A percentile compares a stretch with the other conserved stretches of the same genome.
Conservation (phyloP, 2,329 filamentous ascomycete genomes). For the Dactylellina leptospora region DNA sequence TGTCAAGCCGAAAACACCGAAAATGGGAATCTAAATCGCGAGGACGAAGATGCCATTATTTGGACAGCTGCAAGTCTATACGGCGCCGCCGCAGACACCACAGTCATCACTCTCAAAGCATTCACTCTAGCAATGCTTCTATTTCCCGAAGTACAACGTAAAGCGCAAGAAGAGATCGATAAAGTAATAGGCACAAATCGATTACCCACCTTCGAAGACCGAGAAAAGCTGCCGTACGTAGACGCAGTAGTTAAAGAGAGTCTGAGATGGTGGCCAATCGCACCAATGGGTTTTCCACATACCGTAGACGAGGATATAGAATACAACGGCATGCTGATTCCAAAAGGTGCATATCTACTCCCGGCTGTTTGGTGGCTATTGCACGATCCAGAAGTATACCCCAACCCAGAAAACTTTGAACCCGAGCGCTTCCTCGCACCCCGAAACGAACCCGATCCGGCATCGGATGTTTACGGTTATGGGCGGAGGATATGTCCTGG, state of each 20-base stretch:
- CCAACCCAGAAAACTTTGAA: slow-evolving; percentile 55
- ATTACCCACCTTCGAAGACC: slow-evolving; percentile 65
- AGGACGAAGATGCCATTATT: slow-evolving; percentile 45
- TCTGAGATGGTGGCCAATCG: slow-evolving; percentile 67
- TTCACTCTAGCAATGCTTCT: slow-evolving; percentile 66
- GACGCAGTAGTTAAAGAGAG: slow-evolving; percentile 68
- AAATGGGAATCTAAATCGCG: not conserved
- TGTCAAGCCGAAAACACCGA: not conserved
- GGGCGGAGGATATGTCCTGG: slow-evolving; percentile 67
- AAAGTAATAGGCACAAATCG: slow-evolving; percentile 64
- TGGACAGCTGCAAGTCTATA: slow-evolving; percentile 59
- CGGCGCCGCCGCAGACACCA: slow-evolving; percentile 64
- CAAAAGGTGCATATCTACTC: slow-evolving; percentile 62
- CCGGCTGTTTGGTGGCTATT: slow-evolving; percentile 66
- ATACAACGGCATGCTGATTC: slow-evolving; percentile 64
- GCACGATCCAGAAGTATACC: slow-evolving; percentile 61
- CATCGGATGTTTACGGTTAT: slow-evolving; percentile 63
- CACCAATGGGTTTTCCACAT: slow-evolving; percentile 65
- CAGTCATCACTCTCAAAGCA: slow-evolving; percentile 60
- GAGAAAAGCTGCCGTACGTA: slow-evolving; percentile 65
- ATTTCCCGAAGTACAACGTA: slow-evolving; percentile 63
- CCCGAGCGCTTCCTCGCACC: slow-evolving; percentile 53
- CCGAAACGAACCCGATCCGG: slow-evolving; percentile 54
- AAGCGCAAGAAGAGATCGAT: slow-evolving; percentile 65
- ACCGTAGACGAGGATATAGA: slow-evolving; percentile 62